Evolutionary conservation across 1,284 basidiomycete species (phyloP).

Genomic region (Cryptococcus amylolentus): DNA sequence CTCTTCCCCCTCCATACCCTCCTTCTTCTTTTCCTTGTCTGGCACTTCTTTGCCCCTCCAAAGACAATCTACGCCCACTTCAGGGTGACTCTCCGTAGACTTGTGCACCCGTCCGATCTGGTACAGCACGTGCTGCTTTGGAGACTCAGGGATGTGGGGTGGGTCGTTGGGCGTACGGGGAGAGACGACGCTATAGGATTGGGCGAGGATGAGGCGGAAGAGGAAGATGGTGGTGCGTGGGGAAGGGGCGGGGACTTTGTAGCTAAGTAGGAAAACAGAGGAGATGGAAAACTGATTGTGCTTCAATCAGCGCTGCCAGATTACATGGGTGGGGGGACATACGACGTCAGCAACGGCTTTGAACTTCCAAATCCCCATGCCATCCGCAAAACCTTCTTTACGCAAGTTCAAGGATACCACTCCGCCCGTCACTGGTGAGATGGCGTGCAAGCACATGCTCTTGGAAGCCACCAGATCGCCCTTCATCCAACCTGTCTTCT

Average conservation of each 20-base stretch:
- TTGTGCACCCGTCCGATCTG: conserved; percentile 36
- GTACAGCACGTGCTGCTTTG: conserved; percentile 37
- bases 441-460: conserved; percentile 41
- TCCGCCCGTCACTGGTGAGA: conserved; percentile 32
- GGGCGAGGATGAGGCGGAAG: conserved; percentile 39
- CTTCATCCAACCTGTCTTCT: conserved; percentile 39
- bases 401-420: conserved; percentile 34
- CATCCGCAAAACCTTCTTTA: conserved; percentile 44
- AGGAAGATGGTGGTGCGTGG: conserved; percentile 44
- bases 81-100: conserved; percentile 28
- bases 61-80: conserved; percentile 26
- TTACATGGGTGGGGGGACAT: conserved; percentile 8
- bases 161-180: conserved; percentile 40
- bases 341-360: conserved; percentile 40
- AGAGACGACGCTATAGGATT: conserved; percentile 38
- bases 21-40: conserved; percentile 11
- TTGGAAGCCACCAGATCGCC: conserved; percentile 38
- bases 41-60: conserved; percentile 39
- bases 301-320: neutral
- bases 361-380: conserved; percentile 44
- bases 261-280: conserved; percentile 32
- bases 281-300: conserved; percentile 38
- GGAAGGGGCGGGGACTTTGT: conserved; percentile 35
- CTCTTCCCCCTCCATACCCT: conserved; percentile 2
- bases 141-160: conserved; percentile 29